A percentile compares a stretch with the other conserved stretches of the same genome.
phyloP scores from a whole-genome alignment of 2,329 filamentous ascomycete genomes.

The Mycocentrospora acerina region DNA sequence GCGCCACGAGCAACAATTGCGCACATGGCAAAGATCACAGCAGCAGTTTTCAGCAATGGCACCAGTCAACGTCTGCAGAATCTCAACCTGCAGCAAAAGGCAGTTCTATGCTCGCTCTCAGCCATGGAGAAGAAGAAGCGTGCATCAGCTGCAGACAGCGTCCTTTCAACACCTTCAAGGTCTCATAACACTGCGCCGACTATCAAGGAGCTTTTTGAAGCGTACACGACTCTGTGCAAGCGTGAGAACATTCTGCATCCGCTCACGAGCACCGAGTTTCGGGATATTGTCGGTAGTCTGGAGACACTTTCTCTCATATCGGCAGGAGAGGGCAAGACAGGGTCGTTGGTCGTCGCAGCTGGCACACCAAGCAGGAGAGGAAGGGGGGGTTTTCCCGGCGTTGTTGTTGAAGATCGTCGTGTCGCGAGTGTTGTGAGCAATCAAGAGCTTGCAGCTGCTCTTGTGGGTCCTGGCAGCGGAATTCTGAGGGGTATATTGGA shows the following conservation, averaged over 20 bases:
- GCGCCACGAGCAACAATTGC: slow-evolving; percentile 87
- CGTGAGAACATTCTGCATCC: slow-evolving; percentile 87
- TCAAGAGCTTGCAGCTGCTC: slow-evolving; percentile 72
- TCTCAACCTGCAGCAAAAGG: slow-evolving; percentile 95
- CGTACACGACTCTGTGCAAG: slow-evolving; percentile 80
- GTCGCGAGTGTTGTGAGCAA: slow-evolving; percentile 79
- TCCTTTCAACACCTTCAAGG: slow-evolving; percentile 46
- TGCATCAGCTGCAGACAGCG: slow-evolving; percentile 34
- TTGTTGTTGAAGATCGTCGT: slow-evolving; percentile 69
- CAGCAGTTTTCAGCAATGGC: slow-evolving; percentile 86
- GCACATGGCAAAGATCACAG: slow-evolving; percentile 89
- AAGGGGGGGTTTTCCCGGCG: slow-evolving; percentile 50
- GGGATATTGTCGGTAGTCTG: slow-evolving; percentile 85
- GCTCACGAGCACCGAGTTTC: slow-evolving; percentile 87
- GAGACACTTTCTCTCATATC: slow-evolving; percentile 83
- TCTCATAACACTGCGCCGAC: slow-evolving; percentile 66
- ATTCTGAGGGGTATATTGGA: slow-evolving; percentile 39
- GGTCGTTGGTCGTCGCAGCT: slow-evolving; percentile 60
- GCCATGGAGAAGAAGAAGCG: slow-evolving; percentile 79
- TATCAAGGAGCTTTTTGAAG: slow-evolving; percentile 79
- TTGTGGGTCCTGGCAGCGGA: slow-evolving; percentile 55
- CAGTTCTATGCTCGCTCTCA: slow-evolving; percentile 83
- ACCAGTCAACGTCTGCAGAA: slow-evolving; percentile 79
- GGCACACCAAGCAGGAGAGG: slow-evolving; percentile 73
- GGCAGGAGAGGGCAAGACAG: slow-evolving; percentile 69